These are phyloP conservation scores for Alternaria sp. DNA, from an alignment of 2,329 filamentous ascomycete species.

Conservation along the genomic window DNA sequence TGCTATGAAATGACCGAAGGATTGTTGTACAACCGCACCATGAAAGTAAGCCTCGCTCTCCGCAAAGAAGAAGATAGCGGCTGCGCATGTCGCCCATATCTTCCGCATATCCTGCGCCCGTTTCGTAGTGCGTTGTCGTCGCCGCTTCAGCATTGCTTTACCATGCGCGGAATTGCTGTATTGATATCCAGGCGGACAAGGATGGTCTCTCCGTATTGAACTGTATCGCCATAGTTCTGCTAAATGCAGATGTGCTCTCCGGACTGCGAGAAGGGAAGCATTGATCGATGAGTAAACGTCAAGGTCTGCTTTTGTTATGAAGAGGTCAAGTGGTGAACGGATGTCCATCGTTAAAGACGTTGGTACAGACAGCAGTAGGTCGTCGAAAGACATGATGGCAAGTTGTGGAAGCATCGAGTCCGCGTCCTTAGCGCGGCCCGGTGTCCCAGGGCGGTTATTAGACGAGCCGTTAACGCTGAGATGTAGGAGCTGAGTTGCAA, in stretches of 20 bases:
- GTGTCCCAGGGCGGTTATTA: constrained; percentile 47
- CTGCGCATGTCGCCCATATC: constrained; percentile 88
- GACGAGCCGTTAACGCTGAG: constrained; percentile 65
- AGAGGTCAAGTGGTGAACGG: constrained; percentile 82
- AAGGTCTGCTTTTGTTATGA: constrained; percentile 77
- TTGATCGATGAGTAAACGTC: constrained; percentile 84
- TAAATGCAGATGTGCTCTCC: constrained; percentile 82
- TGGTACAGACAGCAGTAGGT: constrained; percentile 80
- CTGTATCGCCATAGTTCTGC: constrained; percentile 87
- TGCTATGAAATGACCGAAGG: constrained; percentile 78
- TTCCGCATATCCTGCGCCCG: constrained; percentile 75
- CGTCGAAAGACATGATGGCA: constrained; percentile 68
- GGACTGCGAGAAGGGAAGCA: constrained; percentile 83
- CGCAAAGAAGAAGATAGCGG: constrained; percentile 85
- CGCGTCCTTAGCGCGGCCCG: constrained; percentile 46
- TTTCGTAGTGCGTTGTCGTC: constrained; percentile 68
- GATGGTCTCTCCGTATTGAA: constrained; percentile 76
- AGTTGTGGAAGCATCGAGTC: constrained; percentile 47
- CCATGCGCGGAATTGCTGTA: constrained; percentile 67
- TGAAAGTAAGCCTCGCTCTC: constrained; percentile 90
- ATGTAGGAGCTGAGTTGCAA: constrained; percentile 77
- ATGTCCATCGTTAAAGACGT: constrained; percentile 74
- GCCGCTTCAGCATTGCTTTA: constrained; percentile 63
- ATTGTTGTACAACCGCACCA: constrained; percentile 81
- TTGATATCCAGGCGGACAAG: constrained; percentile 70